Conservation (phyloP, 192 early-diverging fungal genomes). For the Blastocladiella britannica region DNA sequence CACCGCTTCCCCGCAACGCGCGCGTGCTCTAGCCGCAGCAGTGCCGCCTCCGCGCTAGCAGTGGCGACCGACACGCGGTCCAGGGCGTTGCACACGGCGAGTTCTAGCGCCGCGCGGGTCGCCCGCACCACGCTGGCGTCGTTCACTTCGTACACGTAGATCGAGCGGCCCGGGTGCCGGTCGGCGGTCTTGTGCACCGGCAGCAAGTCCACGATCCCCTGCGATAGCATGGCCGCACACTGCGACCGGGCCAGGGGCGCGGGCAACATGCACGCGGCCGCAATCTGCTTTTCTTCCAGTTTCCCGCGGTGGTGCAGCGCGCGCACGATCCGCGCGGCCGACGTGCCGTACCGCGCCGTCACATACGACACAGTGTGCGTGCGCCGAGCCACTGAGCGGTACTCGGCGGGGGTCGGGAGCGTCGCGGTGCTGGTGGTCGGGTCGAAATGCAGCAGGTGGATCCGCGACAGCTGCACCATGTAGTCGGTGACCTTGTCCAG, state of each 20-base stretch:
- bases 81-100: neutral
- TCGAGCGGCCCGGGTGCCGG: neutral
- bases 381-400: neutral
- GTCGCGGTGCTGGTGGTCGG: neutral
- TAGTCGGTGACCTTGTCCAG: neutral
- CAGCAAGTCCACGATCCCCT: neutral
- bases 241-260: neutral
- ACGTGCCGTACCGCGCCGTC: neutral
- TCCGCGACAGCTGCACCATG: neutral
- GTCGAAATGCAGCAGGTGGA: neutral
- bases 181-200: neutral
- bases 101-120: neutral
- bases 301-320: neutral
- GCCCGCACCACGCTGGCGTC: neutral
- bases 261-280: neutral
- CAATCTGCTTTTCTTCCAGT: neutral
- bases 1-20: too few species aligned
- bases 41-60: neutral
- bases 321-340: neutral
- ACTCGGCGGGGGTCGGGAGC: neutral
- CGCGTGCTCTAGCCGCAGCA: too few species aligned
- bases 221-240: neutral
- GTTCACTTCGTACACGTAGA: neutral
- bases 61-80: neutral
- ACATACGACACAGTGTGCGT: neutral